A percentile compares a stretch with the other conserved stretches of the same genome.
These are phyloP conservation scores for Eucalyptus virginea DNA, from an alignment of 345 rosid species.

Conservation along the genomic window DNA sequence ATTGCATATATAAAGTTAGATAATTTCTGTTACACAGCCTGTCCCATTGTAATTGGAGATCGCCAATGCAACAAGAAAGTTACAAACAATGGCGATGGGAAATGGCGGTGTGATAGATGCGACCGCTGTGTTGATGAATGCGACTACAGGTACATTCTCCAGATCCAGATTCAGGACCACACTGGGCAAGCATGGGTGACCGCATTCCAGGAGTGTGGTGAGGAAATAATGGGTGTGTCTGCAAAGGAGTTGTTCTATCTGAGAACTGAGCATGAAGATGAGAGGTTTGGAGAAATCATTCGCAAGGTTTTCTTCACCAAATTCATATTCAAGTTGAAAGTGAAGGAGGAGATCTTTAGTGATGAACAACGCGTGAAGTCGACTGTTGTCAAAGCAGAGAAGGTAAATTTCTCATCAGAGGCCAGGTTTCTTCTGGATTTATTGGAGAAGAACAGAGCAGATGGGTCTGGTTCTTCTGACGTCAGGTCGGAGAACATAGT, in stretches of 20 bases:
- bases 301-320: conserved; percentile 55
- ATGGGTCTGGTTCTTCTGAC: conserved; percentile 10
- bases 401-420: conserved; percentile 42
- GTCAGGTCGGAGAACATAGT: conserved; percentile 12
- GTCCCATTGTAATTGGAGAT: conserved; percentile 77
- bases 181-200: conserved; percentile 86
- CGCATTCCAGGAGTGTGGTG: conserved; percentile 81
- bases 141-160: conserved; percentile 74
- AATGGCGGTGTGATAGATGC: conserved; percentile 84
- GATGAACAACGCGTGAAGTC: conserved; percentile 91
- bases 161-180: conserved; percentile 88
- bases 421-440: conserved; percentile 52
- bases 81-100: conserved; percentile 85
- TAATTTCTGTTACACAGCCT: conserved; percentile 89
- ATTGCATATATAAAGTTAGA: conserved; percentile 55
- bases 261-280: conserved; percentile 59
- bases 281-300: conserved; percentile 52
- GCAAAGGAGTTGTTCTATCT: conserved; percentile 64
- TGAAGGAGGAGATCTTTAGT: conserved; percentile 79
- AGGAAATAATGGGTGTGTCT: conserved; percentile 79
- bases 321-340: conserved; percentile 71
- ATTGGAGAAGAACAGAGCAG: conserved; percentile 38
- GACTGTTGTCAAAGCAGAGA: conserved; percentile 69
- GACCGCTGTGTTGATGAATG: conserved; percentile 63
- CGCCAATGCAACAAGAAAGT: conserved; percentile 83